phyloP scores from a whole-genome alignment of 2,329 filamentous ascomycete species.

The Pseudogymnoascus sp. region DNA sequence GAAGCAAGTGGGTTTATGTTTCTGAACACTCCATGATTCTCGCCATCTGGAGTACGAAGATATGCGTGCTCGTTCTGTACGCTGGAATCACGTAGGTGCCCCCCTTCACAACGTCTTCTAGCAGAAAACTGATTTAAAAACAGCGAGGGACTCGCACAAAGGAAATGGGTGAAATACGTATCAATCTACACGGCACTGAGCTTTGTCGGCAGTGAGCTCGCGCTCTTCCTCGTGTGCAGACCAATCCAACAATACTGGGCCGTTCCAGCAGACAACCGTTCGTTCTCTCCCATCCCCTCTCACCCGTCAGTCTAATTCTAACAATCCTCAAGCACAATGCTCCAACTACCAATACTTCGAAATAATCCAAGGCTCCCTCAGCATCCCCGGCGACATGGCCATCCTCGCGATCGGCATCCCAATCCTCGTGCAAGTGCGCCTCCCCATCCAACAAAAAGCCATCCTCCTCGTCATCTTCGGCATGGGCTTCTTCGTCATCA shows the following conservation, averaged over 20 bases:
- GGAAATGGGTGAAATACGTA: constrained; percentile 32
- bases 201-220: constrained; percentile 37
- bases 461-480: constrained; percentile 42
- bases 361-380: constrained; percentile 42
- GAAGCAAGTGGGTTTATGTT: constrained; percentile 45
- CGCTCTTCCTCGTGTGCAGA: constrained; percentile 40
- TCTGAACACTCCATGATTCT: constrained; percentile 44
- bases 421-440: constrained; percentile 35
- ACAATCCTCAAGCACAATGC: constrained; percentile 33
- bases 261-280: constrained; percentile 36
- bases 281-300: not conserved
- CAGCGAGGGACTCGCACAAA: constrained; percentile 28
- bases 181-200: constrained; percentile 35
- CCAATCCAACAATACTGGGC: constrained; percentile 43
- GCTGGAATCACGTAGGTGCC: constrained; percentile 24
- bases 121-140: constrained; percentile 3
- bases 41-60: constrained; percentile 36
- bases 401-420: constrained; percentile 44
- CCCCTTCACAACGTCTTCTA: not conserved
- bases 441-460: constrained; percentile 39
- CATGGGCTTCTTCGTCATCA: constrained; percentile 42
- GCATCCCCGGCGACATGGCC: constrained; percentile 40
- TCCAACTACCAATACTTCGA: constrained; percentile 40
- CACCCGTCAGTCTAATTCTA: not conserved
- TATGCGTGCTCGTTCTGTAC: constrained; percentile 40